Evolutionary conservation across 345 rosid genomes (phyloP).

Genomic region (Heritiera littoralis): DNA sequence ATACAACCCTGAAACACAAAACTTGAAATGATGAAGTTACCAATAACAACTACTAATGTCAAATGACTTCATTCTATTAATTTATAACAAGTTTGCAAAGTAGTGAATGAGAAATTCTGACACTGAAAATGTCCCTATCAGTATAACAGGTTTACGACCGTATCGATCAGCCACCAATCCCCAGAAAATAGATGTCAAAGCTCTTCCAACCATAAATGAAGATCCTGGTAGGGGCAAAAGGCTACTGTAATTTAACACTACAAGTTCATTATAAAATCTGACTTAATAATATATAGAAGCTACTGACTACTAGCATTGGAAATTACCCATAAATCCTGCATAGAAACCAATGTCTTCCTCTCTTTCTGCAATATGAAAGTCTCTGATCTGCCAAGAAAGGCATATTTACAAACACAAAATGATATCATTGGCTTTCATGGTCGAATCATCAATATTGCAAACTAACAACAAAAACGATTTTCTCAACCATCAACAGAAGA

Average conservation of each 20-base stretch:
- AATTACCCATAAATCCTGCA: slow-evolving; percentile 68
- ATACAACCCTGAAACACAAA: slow-evolving; percentile 47
- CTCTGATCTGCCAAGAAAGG: slow-evolving; percentile 49
- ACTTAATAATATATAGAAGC: background rate
- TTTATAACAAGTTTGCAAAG: background rate
- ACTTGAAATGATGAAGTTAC: background rate
- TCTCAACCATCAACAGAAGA: background rate
- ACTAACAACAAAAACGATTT: background rate
- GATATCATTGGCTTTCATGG: background rate
- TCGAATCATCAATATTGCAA: slow-evolving; percentile 3
- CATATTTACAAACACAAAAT: background rate
- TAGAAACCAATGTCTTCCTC: slow-evolving; percentile 79
- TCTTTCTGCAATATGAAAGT: slow-evolving; percentile 56
- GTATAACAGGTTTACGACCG: slow-evolving; percentile 76
- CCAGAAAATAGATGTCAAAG: slow-evolving; percentile 72
- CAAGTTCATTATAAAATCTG: background rate
- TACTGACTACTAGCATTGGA: background rate
- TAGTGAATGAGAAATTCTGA: slow-evolving; percentile 33
- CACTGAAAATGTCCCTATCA: slow-evolving; percentile 56
- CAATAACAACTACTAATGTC: background rate
- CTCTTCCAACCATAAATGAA: slow-evolving; percentile 87
- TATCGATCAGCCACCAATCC: slow-evolving; percentile 76
- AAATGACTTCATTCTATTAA: background rate
- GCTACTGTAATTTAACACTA: background rate
- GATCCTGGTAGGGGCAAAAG: slow-evolving; percentile 45